Base-by-base conservation (phyloP, 495 filamentous ascomycete species). In the Thermochaetoides thermophila region DNA sequence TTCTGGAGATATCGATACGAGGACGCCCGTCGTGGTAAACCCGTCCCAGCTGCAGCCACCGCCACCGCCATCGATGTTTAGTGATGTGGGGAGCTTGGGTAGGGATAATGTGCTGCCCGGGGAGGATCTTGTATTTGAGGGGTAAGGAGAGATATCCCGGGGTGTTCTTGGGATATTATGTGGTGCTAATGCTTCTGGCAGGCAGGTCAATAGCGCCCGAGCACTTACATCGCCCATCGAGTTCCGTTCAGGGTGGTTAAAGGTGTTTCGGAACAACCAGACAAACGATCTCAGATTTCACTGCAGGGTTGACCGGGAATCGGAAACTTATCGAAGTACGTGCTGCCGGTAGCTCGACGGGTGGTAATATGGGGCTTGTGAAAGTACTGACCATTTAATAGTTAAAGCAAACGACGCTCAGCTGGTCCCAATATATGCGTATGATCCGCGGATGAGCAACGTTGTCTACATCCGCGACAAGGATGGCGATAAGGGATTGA, bases 311-410 rank as follows among this genome's bases (percentile, higher is more conserved):
- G 45, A 44, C 11, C 25, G 39, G 10, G 42, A 56, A 21, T 52
- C 53, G 7, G 53, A 56, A 31, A 56, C 53, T 1, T 52, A 48
- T 17, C 49, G 53, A 51, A 50, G 52, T 53, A 44, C n/a, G 44
- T 30, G 3, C 1, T 12, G 13, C 24, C 13, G n/a, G n/a, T n/a
- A n/a, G n/a, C n/a, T n/a, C n/a, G n/a, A n/a, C n/a, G n/a, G 20
- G 22, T 27, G 18, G 17, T 18, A 32, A 32, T 18, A 28, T 32
- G 17, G 3, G 8, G 15, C 19, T n/a, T 29, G 13, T 18, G 25
- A 26, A 33, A 23, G 15, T 1, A 3, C 4, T 12, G 3, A 12
- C 15, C 1, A 8, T n/a, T n/a, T n/a, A n/a, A 20, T 7, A 56
- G 53, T 57, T 21, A 57, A 55, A 49, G 42, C 45, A 5, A 29